Conservation (phyloP, 768 basidiomycete genomes). For the Asterophora lycoperdoides region DNA sequence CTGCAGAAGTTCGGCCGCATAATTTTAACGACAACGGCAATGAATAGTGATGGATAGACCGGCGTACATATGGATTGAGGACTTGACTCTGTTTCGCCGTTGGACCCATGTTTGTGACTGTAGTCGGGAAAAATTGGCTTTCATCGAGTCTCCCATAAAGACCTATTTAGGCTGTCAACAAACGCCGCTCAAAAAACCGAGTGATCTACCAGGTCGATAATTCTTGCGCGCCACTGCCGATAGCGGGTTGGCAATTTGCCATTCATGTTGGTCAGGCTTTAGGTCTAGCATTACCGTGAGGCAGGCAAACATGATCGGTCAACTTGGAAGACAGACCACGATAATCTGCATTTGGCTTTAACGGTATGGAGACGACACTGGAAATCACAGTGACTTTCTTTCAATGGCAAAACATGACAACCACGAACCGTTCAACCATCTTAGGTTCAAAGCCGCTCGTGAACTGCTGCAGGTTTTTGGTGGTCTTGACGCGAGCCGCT, state of each 20-base stretch:
- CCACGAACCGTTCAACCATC: conserved; percentile 57
- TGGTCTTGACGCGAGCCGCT: conserved; percentile 39
- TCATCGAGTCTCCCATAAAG: conserved; percentile 56
- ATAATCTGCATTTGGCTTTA: conserved; percentile 60
- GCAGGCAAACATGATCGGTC: background rate
- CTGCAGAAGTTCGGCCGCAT: conserved; percentile 29
- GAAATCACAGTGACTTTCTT: background rate
- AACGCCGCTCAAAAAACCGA: background rate
- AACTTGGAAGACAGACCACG: conserved; percentile 36
- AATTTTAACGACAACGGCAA: background rate
- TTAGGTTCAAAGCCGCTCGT: conserved; percentile 48
- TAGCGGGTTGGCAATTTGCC: conserved; percentile 55
- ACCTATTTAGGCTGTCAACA: conserved; percentile 23
- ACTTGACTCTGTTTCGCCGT: conserved; percentile 74
- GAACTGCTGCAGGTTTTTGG: conserved; percentile 61
- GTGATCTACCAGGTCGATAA: conserved; percentile 44
- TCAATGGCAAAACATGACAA: background rate
- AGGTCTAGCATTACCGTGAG: conserved; percentile 32
- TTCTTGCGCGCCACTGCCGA: conserved; percentile 52
- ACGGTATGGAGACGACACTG: conserved; percentile 59
- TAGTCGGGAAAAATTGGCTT: conserved; percentile 61
- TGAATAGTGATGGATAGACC: background rate
- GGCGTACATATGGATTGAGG: conserved; percentile 58
- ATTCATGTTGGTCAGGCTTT: conserved; percentile 45
- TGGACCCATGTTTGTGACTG: conserved; percentile 74